phyloP scores from a whole-genome alignment of 305 asterid species.

The Ilex paraguariensis region DNA sequence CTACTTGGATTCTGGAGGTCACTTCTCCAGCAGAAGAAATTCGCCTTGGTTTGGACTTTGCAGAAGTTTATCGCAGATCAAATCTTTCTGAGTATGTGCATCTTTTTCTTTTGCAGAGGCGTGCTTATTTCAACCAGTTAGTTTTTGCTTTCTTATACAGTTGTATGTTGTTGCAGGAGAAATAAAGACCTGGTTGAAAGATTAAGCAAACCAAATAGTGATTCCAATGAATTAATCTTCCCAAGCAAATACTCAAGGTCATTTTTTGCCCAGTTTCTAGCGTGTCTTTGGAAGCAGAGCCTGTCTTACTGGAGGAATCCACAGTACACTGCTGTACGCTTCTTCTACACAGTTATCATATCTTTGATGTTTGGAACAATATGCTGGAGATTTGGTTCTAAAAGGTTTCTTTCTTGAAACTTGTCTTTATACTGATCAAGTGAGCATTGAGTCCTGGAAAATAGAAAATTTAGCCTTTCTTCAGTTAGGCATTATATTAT shows the following conservation, averaged over 20 bases:
- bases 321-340: conserved; percentile 75
- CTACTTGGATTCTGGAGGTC: conserved; percentile 80
- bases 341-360: conserved; percentile 68
- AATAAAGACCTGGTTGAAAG: conserved; percentile 50
- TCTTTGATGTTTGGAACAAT: conserved; percentile 78
- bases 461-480: too few relatives aligned
- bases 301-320: conserved; percentile 74
- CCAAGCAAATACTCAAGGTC: conserved; percentile 54
- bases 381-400: conserved; percentile 81
- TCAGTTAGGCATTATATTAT: too few relatives aligned
- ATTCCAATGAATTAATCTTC: conserved; percentile 37
- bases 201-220: conserved; percentile 54
- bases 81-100: conserved; percentile 37
- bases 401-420: conserved; percentile 39
- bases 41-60: conserved; percentile 56
- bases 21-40: conserved; percentile 58
- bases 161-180: conserved; percentile 30
- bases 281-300: conserved; percentile 70
- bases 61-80: conserved; percentile 56
- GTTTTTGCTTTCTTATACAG: neutral
- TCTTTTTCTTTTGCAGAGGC: neutral
- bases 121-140: neutral
- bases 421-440: neutral
- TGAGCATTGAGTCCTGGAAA: too few relatives aligned
- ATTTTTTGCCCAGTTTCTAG: conserved; percentile 45